These are phyloP conservation scores for Neonectria hederae DNA, from an alignment of 2,329 filamentous ascomycete species.

Conservation along the genomic window DNA sequence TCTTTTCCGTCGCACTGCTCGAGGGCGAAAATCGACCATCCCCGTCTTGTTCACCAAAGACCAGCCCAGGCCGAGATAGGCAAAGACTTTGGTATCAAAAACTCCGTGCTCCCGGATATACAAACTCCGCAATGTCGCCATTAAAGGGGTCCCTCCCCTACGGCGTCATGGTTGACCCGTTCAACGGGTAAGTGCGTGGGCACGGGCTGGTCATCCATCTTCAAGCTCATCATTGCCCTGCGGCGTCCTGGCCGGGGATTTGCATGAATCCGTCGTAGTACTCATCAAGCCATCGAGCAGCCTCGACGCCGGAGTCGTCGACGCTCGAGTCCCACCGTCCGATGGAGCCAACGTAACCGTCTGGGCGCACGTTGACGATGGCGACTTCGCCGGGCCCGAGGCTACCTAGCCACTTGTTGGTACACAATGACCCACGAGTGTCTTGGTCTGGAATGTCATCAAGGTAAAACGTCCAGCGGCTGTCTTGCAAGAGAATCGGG, in stretches of 20 bases:
- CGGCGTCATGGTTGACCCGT: slow-evolving; percentile 22
- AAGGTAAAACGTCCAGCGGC: slow-evolving; percentile 77
- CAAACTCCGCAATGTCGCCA: slow-evolving; percentile 33
- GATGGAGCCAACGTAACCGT: slow-evolving; percentile 78
- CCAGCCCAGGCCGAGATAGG: slow-evolving; percentile 25
- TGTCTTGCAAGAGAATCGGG: slow-evolving; percentile 68
- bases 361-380: slow-evolving; percentile 74
- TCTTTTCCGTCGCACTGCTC: slow-evolving; percentile 11
- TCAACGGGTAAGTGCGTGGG: slow-evolving; percentile 22
- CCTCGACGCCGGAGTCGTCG: slow-evolving; percentile 60
- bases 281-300: slow-evolving; percentile 63
- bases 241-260: slow-evolving; percentile 49
- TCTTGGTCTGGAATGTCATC: slow-evolving; percentile 70
- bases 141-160: slow-evolving; percentile 24
- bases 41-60: slow-evolving; percentile 14
- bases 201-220: slow-evolving; percentile 33
- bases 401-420: slow-evolving; percentile 74
- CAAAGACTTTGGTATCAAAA: slow-evolving; percentile 30
- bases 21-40: slow-evolving; percentile 24
- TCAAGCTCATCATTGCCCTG: slow-evolving; percentile 26
- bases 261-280: slow-evolving; percentile 66
- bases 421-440: slow-evolving; percentile 63
- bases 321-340: slow-evolving; percentile 62
- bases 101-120: slow-evolving; percentile 39
- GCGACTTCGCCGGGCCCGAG: slow-evolving; percentile 66